Evolutionary conservation across 176 grass and related monocot genomes (phyloP), one percentile per base, ranked within the genome.

Genomic region (Dendrocalamus sinicus): DNA sequence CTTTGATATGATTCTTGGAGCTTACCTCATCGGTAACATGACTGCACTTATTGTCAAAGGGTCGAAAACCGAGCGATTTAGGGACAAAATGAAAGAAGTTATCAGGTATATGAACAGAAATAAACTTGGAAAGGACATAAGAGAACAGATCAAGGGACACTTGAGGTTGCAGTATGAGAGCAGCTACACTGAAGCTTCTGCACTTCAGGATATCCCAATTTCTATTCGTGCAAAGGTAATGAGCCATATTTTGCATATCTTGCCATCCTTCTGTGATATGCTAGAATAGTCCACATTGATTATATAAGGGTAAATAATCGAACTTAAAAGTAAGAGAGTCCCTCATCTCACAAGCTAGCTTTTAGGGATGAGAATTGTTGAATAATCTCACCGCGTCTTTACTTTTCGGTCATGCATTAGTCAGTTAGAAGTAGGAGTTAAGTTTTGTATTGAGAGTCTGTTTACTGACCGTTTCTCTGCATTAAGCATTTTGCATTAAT

Each of bases 11-110:
- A 94, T 99, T 90, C 90, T 99, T 20, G 92, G 97, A 59, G 97
- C 97, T 72, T 99, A 99, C 77, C 94, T 99, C 67, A 96, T 99
- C 16, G 97, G 97, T 86, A 99, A 94, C 81, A 94, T 96, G 94
- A 99, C 97, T 80, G 97, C 97, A 1, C 84, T 99, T 45, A 99
- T 99, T n/a, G 97, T 99, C n/a, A 99, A 99, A 92, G 97, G 97
- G 63, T 99, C 97, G 12, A 99, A 92, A 80, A 99, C 97, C 0
- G 97, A 96, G 84, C 79, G 90, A 63, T 99, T 99, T 68, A 94
- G 97, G 79, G 97, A 99, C 57, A 99, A 94, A 88, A 99, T 99
- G 97, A 99, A 92, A 90, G 97, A 96, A 70, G 89, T 99, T 41
- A 94, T 96, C 46, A 92, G 87, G 58, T 99, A 94, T 23, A 99